Conservation (phyloP, 345 rosid species). For the Heritiera littoralis region DNA sequence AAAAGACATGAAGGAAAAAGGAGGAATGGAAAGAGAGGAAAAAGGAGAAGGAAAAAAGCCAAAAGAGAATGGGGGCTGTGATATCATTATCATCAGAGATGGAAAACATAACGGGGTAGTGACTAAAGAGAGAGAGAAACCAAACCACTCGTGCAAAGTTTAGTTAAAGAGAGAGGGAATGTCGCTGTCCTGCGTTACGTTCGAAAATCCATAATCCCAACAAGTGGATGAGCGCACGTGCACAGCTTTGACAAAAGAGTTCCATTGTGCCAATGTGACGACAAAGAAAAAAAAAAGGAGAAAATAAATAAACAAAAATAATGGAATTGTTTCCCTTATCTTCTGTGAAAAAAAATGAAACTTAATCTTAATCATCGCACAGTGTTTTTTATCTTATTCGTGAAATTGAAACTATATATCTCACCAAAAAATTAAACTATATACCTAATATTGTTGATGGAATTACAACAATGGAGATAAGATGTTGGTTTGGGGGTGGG, state of each 20-base stretch:
- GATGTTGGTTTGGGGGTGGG: too few relatives aligned
- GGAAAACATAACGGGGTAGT: constrained; percentile 1
- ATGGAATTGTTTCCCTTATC: too few relatives aligned
- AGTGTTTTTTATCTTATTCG: too few relatives aligned
- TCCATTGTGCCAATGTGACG: constrained; percentile 17
- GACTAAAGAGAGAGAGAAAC: too few relatives aligned
- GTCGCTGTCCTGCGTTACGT: constrained; percentile 47
- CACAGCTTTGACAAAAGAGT: constrained; percentile 22
- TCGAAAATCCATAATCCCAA: constrained; percentile 34
- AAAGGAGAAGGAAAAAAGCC: not conserved
- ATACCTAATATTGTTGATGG: too few relatives aligned
- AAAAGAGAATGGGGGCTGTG: not conserved
- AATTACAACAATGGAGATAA: too few relatives aligned
- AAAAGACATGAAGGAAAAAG: not conserved
- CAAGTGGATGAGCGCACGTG: constrained; percentile 60
- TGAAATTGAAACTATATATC: too few relatives aligned
- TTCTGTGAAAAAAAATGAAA: too few relatives aligned
- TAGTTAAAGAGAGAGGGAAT: not conserved
- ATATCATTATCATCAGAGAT: constrained; percentile 22
- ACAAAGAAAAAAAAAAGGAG: not conserved
- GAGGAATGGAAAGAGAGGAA: not conserved
- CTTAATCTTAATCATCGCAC: too few relatives aligned
- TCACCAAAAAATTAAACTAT: too few relatives aligned
- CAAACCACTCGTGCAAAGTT: not conserved
- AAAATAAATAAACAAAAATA: not conserved